A percentile compares a stretch with the other conserved stretches of the same genome.
These are phyloP conservation scores for Arctostaphylos glauca DNA, from an alignment of 148 eudicot species.

Conservation along the genomic window DNA sequence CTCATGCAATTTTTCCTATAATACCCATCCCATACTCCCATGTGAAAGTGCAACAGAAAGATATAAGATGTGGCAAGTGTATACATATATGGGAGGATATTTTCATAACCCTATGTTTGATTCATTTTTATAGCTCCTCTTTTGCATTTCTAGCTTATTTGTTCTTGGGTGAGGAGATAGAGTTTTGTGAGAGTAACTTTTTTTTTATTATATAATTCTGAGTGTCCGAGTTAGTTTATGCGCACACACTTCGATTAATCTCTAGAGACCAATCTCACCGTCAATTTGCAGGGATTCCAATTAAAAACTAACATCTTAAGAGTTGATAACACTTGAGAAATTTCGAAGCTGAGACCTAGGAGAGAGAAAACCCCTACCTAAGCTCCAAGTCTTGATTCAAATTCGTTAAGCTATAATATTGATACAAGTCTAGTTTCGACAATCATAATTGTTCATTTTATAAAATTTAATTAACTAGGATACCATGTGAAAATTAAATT, in stretches of 20 bases:
- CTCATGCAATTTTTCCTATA: not conserved
- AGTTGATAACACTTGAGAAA: not conserved
- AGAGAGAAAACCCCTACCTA: not conserved
- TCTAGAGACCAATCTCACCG: not conserved
- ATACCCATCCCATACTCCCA: not conserved
- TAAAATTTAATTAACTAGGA: too few relatives aligned
- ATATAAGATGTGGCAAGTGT: not conserved
- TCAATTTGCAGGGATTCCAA: not conserved
- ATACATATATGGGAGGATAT: not conserved
- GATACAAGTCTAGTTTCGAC: too few relatives aligned
- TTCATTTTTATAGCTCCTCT: not conserved
- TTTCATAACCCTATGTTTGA: not conserved
- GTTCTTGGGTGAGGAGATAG: too few relatives aligned
- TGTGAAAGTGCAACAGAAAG: slow-evolving; percentile 4
- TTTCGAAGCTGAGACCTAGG: not conserved
- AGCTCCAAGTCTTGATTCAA: not conserved
- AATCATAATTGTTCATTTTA: too few relatives aligned
- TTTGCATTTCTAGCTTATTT: not conserved
- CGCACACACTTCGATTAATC: too few relatives aligned
- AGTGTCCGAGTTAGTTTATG: too few relatives aligned
- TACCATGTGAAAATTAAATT: too few relatives aligned
- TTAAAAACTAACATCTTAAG: too few relatives aligned
- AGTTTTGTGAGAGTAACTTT: too few relatives aligned
- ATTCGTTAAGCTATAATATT: too few relatives aligned
- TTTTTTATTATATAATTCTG: not conserved